phyloP scores from a whole-genome alignment of 169 alveolate species.

The Plasmodium gallinaceum region DNA sequence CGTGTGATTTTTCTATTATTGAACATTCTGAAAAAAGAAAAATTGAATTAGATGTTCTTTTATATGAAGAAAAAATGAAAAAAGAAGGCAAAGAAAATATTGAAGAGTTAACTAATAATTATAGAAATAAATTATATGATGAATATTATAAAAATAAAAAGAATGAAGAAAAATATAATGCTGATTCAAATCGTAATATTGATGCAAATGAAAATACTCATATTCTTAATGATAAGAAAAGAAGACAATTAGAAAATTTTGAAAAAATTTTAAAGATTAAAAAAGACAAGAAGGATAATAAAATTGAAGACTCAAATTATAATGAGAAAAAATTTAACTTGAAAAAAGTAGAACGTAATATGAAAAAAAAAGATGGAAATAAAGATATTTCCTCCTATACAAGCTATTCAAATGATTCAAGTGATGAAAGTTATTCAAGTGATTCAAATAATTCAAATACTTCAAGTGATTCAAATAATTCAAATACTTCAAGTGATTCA shows the following conservation, averaged over 20 bases:
- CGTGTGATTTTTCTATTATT: constrained; percentile 75
- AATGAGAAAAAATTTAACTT: not conserved
- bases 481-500: too few relatives aligned
- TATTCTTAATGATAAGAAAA: constrained; percentile 71
- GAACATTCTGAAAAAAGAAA: constrained; percentile 76
- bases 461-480: too few relatives aligned
- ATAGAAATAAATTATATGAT: constrained; percentile 67
- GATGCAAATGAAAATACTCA: constrained; percentile 68
- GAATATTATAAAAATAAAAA: constrained; percentile 73
- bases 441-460: too few relatives aligned
- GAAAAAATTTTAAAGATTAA: constrained; percentile 46
- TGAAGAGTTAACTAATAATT: constrained; percentile 47
- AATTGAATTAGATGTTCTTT: constrained; percentile 61
- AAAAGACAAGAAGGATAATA: constrained; percentile 12
- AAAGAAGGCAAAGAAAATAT: constrained; percentile 47
- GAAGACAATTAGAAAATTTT: constrained; percentile 64
- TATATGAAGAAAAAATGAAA: constrained; percentile 66
- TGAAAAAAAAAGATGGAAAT: constrained; percentile 1
- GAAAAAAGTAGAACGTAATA: not conserved
- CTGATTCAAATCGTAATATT: constrained; percentile 14
- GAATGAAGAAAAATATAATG: constrained; percentile 19
- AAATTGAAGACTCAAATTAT: not conserved
- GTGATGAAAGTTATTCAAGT: not conserved
- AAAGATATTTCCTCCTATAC: not conserved
- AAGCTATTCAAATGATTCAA: not conserved